Conservation (phyloP, 1,284 basidiomycete species). For the Apiotrichum sp. region DNA sequence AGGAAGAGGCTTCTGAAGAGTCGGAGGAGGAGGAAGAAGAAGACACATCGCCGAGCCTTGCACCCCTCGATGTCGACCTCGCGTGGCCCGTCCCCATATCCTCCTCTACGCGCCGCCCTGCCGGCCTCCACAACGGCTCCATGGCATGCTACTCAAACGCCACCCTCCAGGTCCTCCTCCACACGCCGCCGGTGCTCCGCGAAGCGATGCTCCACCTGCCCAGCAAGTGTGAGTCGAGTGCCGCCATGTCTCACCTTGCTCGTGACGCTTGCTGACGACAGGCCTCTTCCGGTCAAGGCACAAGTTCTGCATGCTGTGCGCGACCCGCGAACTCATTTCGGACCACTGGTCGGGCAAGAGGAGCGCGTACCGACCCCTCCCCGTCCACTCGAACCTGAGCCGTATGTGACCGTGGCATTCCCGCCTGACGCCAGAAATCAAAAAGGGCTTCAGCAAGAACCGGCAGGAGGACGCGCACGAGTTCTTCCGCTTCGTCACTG, state of each 20-base stretch:
- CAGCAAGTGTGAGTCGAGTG: slow-evolving; percentile 36
- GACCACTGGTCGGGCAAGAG: slow-evolving; percentile 29
- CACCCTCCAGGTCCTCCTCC: slow-evolving; percentile 85
- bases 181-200: slow-evolving; percentile 82
- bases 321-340: slow-evolving; percentile 50
- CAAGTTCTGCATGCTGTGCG: slow-evolving; percentile 72
- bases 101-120: slow-evolving; percentile 15
- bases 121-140: slow-evolving; percentile 80
- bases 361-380: slow-evolving; percentile 52
- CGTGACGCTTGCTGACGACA: slow-evolving; percentile 1
- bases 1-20: too few relatives aligned
- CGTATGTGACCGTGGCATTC: slow-evolving; percentile 50
- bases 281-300: slow-evolving; percentile 11
- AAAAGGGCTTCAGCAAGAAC: slow-evolving; percentile 82
- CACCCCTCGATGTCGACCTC: slow-evolving; percentile 17
- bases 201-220: slow-evolving; percentile 57
- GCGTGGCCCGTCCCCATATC: slow-evolving; percentile 27
- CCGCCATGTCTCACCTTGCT: too few relatives aligned
- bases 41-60: neutral
- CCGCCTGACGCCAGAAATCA: slow-evolving; percentile 60
- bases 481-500: slow-evolving; percentile 90
- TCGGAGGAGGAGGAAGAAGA: too few relatives aligned
- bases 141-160: slow-evolving; percentile 98
- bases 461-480: slow-evolving; percentile 98
- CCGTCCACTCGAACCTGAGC: slow-evolving; percentile 62